Evolutionary conservation across 2,329 filamentous ascomycete genomes (phyloP), one percentile per base, ranked within the genome.

Genomic region (Bipolaris sorokiniana): DNA sequence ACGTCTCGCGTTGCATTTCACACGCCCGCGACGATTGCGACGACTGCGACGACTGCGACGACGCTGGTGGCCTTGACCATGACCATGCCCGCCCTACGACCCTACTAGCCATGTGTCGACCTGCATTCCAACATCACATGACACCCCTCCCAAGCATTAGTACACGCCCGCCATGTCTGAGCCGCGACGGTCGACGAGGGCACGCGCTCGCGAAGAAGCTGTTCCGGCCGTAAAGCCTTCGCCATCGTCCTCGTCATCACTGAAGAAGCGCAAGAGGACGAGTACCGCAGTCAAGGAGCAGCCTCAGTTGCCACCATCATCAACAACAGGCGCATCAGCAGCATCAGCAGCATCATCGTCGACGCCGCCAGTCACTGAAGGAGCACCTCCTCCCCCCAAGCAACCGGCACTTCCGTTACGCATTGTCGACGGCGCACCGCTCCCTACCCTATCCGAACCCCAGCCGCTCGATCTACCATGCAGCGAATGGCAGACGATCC

Each of bases 401-500:
- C 68, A 59, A 13, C 28, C 28, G 37, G 61, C 65, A 9, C 62
- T 93, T 52, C 90, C 90, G 23, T 86, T 82, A 60, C 86, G 84
- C 44, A 78, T 92, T 34, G 79, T 83, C 65, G 77, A 88, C 2
- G 87, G 87, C 47, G 86, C 89, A 68, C 87, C 90, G 15, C 78
- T 94, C 31, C 90, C 90, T 2, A 90, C 88, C 0, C 83, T 92
- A 13, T 83, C 88, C 64, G 82, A 85, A 47, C 81, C 87, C 15
- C 90, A 95, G 72, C 78, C 86, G 0, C 82, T 85, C 7, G 82
- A 88, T 59, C 79, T 93, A 6, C 78, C 88, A 0, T 70, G 77
- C 4, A 84, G 83, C 62, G 89, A 92, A 13, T 94, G 88, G 69
- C 90, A 93, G 77, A 86, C 86, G 22, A 82, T 93, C 38, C 84